Evolutionary conservation across 2,329 filamentous ascomycete species (phyloP).

Genomic region (Ascochyta viciae-villosae): DNA sequence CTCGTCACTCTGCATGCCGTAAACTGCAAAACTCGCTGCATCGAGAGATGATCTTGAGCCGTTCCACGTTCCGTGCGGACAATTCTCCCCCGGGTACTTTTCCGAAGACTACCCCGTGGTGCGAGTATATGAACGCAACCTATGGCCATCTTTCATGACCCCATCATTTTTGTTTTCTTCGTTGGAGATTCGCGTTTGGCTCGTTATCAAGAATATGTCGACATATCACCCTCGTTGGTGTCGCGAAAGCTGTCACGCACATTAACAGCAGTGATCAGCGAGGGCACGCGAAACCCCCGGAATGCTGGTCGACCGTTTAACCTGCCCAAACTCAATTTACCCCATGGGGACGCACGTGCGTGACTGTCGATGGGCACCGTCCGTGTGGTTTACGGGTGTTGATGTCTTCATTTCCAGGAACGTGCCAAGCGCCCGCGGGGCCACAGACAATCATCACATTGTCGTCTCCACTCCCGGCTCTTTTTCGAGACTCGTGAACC

Average conservation of each 20-base stretch:
- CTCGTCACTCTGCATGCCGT: no score
- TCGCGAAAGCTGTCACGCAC: neutral
- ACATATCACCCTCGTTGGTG: neutral
- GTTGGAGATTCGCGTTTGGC: neutral
- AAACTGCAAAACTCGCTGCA: no score
- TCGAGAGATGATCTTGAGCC: no score
- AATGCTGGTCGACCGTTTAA: conserved; percentile 15
- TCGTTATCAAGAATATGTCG: neutral
- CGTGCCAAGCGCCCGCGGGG: conserved; percentile 3
- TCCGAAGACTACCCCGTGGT: neutral
- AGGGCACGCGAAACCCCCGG: conserved; percentile 16
- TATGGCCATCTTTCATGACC: neutral
- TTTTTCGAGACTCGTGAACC: conserved; percentile 14
- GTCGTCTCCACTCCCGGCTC: conserved; percentile 1
- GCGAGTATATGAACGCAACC: neutral
- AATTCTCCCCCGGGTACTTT: conserved; percentile 11
- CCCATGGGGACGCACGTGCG: conserved; percentile 25
- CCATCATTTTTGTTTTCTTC: neutral
- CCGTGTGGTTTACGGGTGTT: conserved; percentile 3
- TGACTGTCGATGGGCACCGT: neutral
- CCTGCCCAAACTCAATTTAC: conserved; percentile 11
- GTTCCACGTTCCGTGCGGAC: conserved; percentile 2
- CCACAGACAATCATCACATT: neutral
- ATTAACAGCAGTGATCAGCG: neutral
- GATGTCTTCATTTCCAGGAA: neutral